Evolutionary conservation across 768 basidiomycete genomes (phyloP).

Genomic region (Pleurotus cornucopiae): DNA sequence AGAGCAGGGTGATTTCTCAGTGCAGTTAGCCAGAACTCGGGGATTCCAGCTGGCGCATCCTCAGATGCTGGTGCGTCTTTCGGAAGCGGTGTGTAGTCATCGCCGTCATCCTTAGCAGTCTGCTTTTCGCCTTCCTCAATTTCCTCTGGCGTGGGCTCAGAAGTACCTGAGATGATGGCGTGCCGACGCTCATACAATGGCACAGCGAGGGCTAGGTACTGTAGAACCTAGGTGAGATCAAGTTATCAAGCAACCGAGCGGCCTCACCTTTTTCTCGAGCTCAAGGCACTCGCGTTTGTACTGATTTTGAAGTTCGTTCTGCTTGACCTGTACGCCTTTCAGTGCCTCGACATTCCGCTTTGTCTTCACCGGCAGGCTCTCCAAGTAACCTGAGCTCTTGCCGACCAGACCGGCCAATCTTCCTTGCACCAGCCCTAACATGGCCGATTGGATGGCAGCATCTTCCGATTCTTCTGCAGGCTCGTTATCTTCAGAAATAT

Average conservation of each 20-base stretch:
- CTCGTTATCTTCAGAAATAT: conserved; percentile 81
- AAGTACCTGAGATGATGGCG: conserved; percentile 77
- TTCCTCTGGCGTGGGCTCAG: conserved; percentile 74
- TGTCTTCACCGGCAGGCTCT: conserved; percentile 76
- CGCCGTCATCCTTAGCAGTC: conserved; percentile 66
- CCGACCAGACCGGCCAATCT: conserved; percentile 84
- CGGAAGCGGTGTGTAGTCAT: conserved; percentile 59
- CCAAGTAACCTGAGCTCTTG: conserved; percentile 92
- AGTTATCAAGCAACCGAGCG: conserved; percentile 6
- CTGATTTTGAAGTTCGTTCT: conserved; percentile 86
- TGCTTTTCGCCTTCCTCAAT: conserved; percentile 74
- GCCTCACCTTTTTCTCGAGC: conserved; percentile 87
- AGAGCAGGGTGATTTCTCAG: conserved; percentile 88
- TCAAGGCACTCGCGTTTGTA: conserved; percentile 95
- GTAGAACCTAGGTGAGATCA: conserved; percentile 9
- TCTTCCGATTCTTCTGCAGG: conserved; percentile 55
- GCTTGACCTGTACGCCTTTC: conserved; percentile 91
- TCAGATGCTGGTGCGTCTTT: conserved; percentile 33
- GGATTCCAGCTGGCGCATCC: conserved; percentile 53
- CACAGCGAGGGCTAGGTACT: conserved; percentile 75
- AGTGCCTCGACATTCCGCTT: conserved; percentile 86
- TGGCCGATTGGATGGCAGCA: conserved; percentile 49
- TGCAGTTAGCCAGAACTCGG: conserved; percentile 98
- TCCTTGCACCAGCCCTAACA: conserved; percentile 85
- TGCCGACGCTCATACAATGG: conserved; percentile 86